Conservation (phyloP, 2,329 filamentous ascomycete genomes). For the Penicillium sp. region DNA sequence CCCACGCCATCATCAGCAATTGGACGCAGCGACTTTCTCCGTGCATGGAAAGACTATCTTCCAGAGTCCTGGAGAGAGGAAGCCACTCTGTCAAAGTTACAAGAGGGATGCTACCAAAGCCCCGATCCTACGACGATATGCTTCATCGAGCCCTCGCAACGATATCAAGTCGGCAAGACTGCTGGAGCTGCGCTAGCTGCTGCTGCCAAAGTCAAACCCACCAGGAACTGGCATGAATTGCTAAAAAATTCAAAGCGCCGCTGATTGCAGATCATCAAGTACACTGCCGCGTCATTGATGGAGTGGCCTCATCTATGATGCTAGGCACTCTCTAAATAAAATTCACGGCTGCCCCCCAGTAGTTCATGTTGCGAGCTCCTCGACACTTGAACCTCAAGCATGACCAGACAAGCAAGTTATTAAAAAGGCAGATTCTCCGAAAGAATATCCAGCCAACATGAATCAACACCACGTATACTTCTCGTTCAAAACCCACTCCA, state of each 20-base stretch:
- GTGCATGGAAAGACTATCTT: conserved; percentile 45
- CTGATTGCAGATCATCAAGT: conserved; percentile 21
- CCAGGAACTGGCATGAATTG: conserved; percentile 48
- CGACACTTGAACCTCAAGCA: neutral
- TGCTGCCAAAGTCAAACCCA: conserved; percentile 35
- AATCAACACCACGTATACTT: conserved; percentile 53
- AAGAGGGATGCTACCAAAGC: conserved; percentile 36
- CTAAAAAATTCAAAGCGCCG: conserved; percentile 41
- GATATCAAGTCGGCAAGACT: conserved; percentile 32
- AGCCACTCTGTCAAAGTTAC: conserved; percentile 36
- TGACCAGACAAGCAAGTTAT: neutral
- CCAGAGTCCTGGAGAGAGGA: conserved; percentile 47
- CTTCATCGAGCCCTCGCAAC: conserved; percentile 36
- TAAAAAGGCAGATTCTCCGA: conserved; percentile 2
- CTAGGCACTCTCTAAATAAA: conserved; percentile 19
- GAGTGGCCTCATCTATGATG: conserved; percentile 20
- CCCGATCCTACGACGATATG: conserved; percentile 41
- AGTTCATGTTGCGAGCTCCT: conserved; percentile 12
- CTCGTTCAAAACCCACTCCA: conserved; percentile 52
- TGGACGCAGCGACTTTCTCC: conserved; percentile 38
- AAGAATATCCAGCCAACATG: conserved; percentile 1
- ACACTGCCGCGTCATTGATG: conserved; percentile 6
- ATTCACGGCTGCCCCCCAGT: conserved; percentile 21
- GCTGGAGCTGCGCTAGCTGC: conserved; percentile 25
- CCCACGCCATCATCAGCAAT: conserved; percentile 34